phyloP scores from a whole-genome alignment of 2,329 filamentous ascomycete genomes.

The Ophiostoma tasmaniense region DNA sequence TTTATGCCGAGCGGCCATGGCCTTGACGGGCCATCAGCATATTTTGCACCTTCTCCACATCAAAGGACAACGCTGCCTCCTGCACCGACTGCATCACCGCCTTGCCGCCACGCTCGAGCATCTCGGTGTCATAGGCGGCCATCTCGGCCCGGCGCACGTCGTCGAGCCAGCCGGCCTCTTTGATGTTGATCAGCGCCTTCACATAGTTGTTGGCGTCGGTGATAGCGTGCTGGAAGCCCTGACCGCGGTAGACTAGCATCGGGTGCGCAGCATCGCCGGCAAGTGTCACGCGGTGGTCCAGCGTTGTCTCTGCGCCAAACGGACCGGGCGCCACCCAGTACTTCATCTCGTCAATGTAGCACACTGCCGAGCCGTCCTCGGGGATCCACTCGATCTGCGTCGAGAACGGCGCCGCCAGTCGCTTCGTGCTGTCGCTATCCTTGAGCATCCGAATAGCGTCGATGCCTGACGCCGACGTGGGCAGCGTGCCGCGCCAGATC shows the following conservation, averaged over 20 bases:
- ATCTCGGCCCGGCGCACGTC: conserved; percentile 22
- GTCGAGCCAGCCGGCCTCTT: conserved; percentile 16
- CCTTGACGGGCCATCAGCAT: conserved; percentile 30
- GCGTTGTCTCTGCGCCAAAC: conserved; percentile 26
- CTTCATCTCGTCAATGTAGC: conserved; percentile 31
- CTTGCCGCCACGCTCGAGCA: conserved; percentile 28
- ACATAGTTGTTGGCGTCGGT: conserved; percentile 33
- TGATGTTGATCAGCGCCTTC: conserved; percentile 25
- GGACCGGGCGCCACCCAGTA: conserved; percentile 29
- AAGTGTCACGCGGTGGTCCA: conserved; percentile 29
- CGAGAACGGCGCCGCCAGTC: conserved; percentile 27
- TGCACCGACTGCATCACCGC: conserved; percentile 30
- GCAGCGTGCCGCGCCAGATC: conserved; percentile 26
- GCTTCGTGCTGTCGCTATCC: conserved; percentile 21
- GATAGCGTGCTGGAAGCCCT: conserved; percentile 38
- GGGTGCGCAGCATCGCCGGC: conserved; percentile 36
- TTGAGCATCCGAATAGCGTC: conserved; percentile 30
- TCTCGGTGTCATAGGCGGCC: conserved; percentile 27
- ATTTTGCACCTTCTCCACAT: conserved; percentile 24
- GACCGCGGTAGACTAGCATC: conserved; percentile 38
- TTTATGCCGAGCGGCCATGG: conserved; percentile 23
- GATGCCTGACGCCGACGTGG: conserved; percentile 23
- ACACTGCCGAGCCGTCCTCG: conserved; percentile 22
- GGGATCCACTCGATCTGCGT: conserved; percentile 30
- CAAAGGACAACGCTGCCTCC: conserved; percentile 28